phyloP scores from a whole-genome alignment of 2,329 filamentous ascomycete species.

The Fusarium luffae region DNA sequence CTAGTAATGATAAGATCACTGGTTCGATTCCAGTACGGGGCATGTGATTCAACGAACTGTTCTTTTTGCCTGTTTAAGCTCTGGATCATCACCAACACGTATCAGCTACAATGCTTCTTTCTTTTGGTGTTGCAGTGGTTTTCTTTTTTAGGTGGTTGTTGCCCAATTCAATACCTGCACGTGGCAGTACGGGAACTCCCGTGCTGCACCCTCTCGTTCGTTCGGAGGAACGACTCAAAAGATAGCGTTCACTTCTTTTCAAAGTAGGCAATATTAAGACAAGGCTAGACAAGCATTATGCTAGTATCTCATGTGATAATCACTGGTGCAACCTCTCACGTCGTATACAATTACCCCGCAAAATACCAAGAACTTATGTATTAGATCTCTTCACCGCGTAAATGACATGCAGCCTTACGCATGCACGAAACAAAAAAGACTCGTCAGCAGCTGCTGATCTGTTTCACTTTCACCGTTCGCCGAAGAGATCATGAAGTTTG shows the following conservation, averaged over 20 bases:
- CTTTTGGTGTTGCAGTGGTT: neutral
- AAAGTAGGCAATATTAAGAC: neutral
- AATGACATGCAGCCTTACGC: neutral
- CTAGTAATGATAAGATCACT: slow-evolving; percentile 44
- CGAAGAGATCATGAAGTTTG: neutral
- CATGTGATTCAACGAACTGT: neutral
- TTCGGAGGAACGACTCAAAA: neutral
- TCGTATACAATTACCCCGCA: neutral
- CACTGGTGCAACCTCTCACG: neutral
- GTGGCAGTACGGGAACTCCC: neutral
- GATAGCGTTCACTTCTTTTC: neutral
- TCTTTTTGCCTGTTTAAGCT: neutral
- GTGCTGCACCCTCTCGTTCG: neutral
- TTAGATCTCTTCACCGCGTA: neutral
- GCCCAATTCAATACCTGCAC: neutral
- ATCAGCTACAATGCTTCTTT: neutral
- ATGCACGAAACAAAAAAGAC: neutral
- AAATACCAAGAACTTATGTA: neutral
- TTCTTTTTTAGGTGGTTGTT: neutral
- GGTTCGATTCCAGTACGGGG: slow-evolving; percentile 42
- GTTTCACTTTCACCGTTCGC: neutral
- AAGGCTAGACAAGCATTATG: neutral
- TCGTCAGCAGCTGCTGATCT: neutral
- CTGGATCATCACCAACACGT: no score
- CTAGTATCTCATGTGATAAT: neutral